Evolutionary conservation across 495 filamentous ascomycete species (phyloP), one percentile per base, ranked within the genome.

Genomic region (Aspergillus avenaceus): DNA sequence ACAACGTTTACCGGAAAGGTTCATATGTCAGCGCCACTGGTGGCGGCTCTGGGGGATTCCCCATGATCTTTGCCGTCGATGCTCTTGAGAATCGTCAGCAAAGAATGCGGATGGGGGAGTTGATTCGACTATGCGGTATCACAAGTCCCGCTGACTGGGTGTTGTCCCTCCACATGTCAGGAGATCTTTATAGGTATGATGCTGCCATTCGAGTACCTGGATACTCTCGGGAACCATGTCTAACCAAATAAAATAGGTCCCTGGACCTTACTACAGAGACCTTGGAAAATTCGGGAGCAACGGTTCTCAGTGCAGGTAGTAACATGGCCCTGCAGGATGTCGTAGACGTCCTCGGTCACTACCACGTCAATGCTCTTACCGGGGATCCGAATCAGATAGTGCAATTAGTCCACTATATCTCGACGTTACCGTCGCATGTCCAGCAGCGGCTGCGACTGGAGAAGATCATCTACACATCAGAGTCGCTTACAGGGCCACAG

Each of bases 381-480:
- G 63, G 63, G 1, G 65, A 66, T 16, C 49, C 44, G 11, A 53
- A 57, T 23, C 65, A 66, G 34, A 13, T 69, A 5, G 37, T 59
- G 21, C 49, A 66, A 24, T n/a, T 63, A 8, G 47, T 52, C 8
- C 41, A 56, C 14, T 38, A 65, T 24, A 55, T 69, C 19, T 60
- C 59, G 2, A 60, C 31, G n/a, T 47, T 65, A 1, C 23, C 56
- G 1, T 12, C 23, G 2, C 49, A 53, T 1, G 21, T 44, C 18
- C 28, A 49, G 5, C 37, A 44, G 4, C 5, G 12, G 8, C 50
- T 62, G 22, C 29, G 28, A 4, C 18, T 64, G 8, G 23, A 58
- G 8, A 65, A 67, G 40, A 43, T 57, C 8, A 57, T 66, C 5
- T 66, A 66, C 26, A 64, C 58, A 2, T 68, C 65, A 0, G 61